These are phyloP conservation scores for Aspergillus costaricaensis DNA, from an alignment of 2,329 filamentous ascomycete genomes.

Conservation along the genomic window DNA sequence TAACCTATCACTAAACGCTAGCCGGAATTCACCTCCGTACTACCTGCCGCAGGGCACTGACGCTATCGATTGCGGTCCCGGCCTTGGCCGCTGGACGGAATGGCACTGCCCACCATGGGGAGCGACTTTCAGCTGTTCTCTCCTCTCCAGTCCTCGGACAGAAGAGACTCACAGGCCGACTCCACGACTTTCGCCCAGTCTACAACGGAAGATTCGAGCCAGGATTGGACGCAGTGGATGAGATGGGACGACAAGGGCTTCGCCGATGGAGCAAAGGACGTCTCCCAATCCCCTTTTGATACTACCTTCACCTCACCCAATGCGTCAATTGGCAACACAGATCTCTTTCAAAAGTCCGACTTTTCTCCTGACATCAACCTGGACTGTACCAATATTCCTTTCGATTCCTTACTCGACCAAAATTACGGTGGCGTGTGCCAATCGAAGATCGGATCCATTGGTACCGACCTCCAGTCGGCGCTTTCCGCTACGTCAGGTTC, in stretches of 20 bases:
- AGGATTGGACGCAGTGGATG: slow-evolving; percentile 51
- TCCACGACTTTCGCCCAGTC: slow-evolving; percentile 23
- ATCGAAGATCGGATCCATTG: slow-evolving; percentile 6
- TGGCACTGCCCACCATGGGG: slow-evolving; percentile 31
- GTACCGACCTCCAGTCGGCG: slow-evolving; percentile 17
- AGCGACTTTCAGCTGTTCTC: slow-evolving; percentile 40
- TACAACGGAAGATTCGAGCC: slow-evolving; percentile 31
- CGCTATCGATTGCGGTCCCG: slow-evolving; percentile 19
- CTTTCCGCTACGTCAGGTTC: slow-evolving; percentile 27
- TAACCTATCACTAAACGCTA: not conserved
- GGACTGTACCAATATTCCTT: slow-evolving; percentile 32
- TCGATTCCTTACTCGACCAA: slow-evolving; percentile 20
- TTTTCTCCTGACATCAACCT: slow-evolving; percentile 37
- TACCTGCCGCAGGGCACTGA: not conserved
- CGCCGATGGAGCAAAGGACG: slow-evolving; percentile 30
- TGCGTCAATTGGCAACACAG: slow-evolving; percentile 25
- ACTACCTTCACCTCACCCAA: slow-evolving; percentile 30
- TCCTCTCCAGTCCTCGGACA: slow-evolving; percentile 22
- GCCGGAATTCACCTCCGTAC: not conserved
- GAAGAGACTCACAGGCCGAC: slow-evolving; percentile 23
- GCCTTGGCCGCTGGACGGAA: slow-evolving; percentile 20
- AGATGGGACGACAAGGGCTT: slow-evolving; percentile 45
- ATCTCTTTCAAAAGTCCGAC: slow-evolving; percentile 22
- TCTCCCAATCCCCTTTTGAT: slow-evolving; percentile 26
- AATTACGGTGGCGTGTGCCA: slow-evolving; percentile 8